Evolutionary conservation across 169 alveolate genomes (phyloP).

Genomic region (Plasmodium knowlesi): DNA sequence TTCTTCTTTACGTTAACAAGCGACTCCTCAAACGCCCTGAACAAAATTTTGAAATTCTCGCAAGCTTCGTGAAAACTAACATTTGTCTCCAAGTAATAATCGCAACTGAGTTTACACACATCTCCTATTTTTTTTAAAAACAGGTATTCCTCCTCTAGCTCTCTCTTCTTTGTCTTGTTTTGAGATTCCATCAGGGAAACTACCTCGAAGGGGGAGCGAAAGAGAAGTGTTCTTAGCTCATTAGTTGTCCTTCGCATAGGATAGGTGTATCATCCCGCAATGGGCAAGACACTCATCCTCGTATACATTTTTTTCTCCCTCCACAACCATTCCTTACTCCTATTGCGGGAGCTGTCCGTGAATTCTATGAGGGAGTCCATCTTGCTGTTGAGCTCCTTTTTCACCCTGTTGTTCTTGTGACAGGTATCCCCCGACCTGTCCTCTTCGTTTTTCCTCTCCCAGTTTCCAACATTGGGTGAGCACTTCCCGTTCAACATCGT

Average conservation of each 20-base stretch:
- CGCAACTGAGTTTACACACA: slow-evolving; percentile 64
- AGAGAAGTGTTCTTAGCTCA: neutral
- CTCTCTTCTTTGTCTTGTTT: slow-evolving; percentile 45
- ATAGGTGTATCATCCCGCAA: neutral
- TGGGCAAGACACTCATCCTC: neutral
- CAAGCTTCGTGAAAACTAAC: slow-evolving; percentile 55
- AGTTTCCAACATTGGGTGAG: neutral
- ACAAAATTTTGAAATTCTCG: slow-evolving; percentile 49
- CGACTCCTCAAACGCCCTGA: slow-evolving; percentile 39
- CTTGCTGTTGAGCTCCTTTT: slow-evolving; percentile 15
- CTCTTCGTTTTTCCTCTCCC: neutral
- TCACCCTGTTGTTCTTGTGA: neutral
- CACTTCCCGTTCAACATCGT: slow-evolving; percentile 11
- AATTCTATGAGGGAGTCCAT: slow-evolving; percentile 58
- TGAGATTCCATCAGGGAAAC: slow-evolving; percentile 54
- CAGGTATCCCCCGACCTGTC: neutral
- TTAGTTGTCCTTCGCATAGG: neutral
- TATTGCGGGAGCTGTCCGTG: slow-evolving; percentile 27
- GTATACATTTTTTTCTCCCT: neutral
- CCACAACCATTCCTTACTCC: slow-evolving; percentile 1
- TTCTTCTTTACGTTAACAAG: slow-evolving; percentile 11
- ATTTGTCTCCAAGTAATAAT: slow-evolving; percentile 52
- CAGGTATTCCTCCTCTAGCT: slow-evolving; percentile 22
- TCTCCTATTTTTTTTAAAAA: slow-evolving; percentile 62
- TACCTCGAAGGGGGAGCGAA: neutral